A percentile compares a stretch with the other conserved stretches of the same genome.
Evolutionary conservation across 352 stramenopile genomes (phyloP).

Genomic region (Phytophthora meadii): DNA sequence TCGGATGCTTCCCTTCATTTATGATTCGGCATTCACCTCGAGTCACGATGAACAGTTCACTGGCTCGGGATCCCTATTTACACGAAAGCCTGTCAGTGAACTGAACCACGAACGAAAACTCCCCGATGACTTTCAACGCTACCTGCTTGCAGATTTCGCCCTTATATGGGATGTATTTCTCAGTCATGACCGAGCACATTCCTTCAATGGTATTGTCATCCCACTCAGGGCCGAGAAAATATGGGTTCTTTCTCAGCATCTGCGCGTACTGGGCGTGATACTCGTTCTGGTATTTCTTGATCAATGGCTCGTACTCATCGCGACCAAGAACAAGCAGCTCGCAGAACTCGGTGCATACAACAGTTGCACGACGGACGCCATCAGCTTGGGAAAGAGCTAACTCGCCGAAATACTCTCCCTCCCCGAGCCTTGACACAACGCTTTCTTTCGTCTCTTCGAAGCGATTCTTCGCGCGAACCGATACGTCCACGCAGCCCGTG

Average conservation of each 20-base stretch:
- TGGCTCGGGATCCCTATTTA: constrained; percentile 65
- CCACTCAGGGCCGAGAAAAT: constrained; percentile 82
- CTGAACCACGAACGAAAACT: background rate
- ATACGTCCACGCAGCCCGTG: constrained; percentile 73
- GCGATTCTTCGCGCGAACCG: constrained; percentile 71
- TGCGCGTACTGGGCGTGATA: constrained; percentile 84
- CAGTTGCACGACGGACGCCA: constrained; percentile 74
- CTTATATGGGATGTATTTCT: constrained; percentile 79
- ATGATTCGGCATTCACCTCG: constrained; percentile 79
- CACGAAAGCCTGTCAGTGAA: constrained; percentile 1
- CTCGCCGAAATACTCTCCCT: constrained; percentile 85
- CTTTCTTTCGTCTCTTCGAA: constrained; percentile 74
- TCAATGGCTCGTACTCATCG: constrained; percentile 85
- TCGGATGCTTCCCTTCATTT: constrained; percentile 78
- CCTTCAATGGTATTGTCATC: constrained; percentile 84
- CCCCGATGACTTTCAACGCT: background rate
- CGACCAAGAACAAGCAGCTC: constrained; percentile 78
- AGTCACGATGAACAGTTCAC: constrained; percentile 79
- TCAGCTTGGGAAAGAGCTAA: constrained; percentile 72
- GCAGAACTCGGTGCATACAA: constrained; percentile 74
- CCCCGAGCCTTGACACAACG: constrained; percentile 67
- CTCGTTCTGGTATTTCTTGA: constrained; percentile 87
- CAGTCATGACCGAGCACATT: constrained; percentile 87
- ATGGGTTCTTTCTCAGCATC: constrained; percentile 77
- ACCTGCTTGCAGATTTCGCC: constrained; percentile 85